Conservation (phyloP, 1,284 basidiomycete genomes). For the Phylloboletellus chloephorus region DNA sequence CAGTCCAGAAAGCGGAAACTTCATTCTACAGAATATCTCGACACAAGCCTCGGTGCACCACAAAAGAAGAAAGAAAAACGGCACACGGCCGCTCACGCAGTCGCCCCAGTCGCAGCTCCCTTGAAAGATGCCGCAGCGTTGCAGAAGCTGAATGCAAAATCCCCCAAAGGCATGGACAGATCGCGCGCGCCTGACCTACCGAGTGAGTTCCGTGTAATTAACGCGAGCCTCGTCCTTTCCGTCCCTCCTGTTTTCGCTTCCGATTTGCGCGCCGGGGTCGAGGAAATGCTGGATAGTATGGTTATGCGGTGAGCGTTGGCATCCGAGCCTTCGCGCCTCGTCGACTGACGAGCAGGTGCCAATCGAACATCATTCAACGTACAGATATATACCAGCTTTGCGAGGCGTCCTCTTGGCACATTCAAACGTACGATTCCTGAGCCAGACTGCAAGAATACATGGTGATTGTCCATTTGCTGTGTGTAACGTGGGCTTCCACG, state of each 20-base stretch:
- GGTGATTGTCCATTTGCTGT: constrained; percentile 86
- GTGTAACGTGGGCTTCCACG: constrained; percentile 73
- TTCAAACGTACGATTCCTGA: constrained; percentile 68
- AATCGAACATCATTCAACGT: constrained; percentile 3
- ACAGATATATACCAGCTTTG: constrained; percentile 84
- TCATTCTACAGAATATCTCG: constrained; percentile 18
- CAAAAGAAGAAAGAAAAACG: constrained; percentile 30
- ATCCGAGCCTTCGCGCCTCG: constrained; percentile 4
- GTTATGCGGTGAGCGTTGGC: constrained; percentile 74
- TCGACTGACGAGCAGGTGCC: constrained; percentile 4
- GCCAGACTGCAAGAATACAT: constrained; percentile 66
- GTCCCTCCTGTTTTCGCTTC: constrained; percentile 78
- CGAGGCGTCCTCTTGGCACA: constrained; percentile 87
- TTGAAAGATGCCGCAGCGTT: constrained; percentile 9
- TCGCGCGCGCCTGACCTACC: constrained; percentile 26
- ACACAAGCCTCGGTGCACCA: constrained; percentile 18
- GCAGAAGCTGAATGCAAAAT: constrained; percentile 9
- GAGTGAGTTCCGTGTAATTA: constrained; percentile 63
- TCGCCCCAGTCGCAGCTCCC: neutral
- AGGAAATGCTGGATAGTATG: constrained; percentile 89
- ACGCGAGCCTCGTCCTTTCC: constrained; percentile 66
- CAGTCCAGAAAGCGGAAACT: constrained; percentile 54
- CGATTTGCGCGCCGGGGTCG: constrained; percentile 65
- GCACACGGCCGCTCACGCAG: constrained; percentile 7
- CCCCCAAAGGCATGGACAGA: constrained; percentile 40